phyloP scores from a whole-genome alignment of 208 protist species.

The Phytomonas francai region DNA sequence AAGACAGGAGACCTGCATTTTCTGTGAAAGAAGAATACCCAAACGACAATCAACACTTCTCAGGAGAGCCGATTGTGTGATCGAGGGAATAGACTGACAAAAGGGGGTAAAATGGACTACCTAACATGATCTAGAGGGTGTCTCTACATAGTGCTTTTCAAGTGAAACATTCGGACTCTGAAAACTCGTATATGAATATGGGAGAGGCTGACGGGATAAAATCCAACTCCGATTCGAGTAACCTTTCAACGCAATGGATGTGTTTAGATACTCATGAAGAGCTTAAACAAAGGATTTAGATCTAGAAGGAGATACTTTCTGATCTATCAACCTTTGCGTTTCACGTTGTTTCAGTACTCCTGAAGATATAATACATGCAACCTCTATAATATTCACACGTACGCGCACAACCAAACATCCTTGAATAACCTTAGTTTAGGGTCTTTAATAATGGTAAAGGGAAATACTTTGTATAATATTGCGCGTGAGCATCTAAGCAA shows the following conservation, averaged over 20 bases:
- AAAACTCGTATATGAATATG: neutral
- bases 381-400: neutral
- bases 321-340: neutral
- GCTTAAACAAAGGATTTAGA: too few species aligned
- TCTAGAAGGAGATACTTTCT: neutral
- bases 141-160: neutral
- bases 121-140: neutral
- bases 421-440: neutral
- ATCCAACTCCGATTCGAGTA: neutral
- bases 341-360: neutral
- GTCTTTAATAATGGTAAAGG: neutral
- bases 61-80: neutral
- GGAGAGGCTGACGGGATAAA: neutral
- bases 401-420: neutral
- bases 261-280: neutral
- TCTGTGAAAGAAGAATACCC: neutral
- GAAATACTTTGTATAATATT: neutral
- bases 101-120: neutral
- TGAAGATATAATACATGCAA: neutral
- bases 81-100: neutral
- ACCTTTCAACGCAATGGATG: neutral
- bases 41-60: neutral
- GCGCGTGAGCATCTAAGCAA: neutral
- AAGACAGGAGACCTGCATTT: neutral
- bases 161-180: neutral